Evolutionary conservation across 2,329 filamentous ascomycete species (phyloP), one percentile per base, ranked within the genome.

Genomic region (Grosmannia huntii): DNA sequence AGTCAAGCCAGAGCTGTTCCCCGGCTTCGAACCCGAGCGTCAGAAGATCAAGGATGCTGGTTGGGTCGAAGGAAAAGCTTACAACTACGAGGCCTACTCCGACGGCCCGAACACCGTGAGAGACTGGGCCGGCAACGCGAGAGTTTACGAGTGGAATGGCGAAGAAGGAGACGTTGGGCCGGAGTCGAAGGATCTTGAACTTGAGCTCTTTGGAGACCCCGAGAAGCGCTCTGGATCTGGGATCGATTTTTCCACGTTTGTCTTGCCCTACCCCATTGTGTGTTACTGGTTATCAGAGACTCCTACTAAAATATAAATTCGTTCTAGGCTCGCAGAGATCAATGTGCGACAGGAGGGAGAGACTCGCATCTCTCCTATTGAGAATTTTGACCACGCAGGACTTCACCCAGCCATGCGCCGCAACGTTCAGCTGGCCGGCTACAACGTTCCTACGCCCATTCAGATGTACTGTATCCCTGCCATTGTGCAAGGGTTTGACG

Each of bases 81-180:
- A 78, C 64, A 73, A 83, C 64, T 84, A 84, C 66, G 67, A 71
- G 1, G 66, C 67, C 11, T 67, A 64, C 27, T 60, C 63, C 9
- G 58, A 63, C 2, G 62, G 54, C 6, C 53, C 60, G n/a, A 33
- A 23, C 36, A 25, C 23, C 46, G 65, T 66, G 2, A 48, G 60
- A 12, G 65, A 68, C 2, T 83, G 77, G 72, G 80, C 77, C 16
- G 70, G 74, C 44, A 80, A 80, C 57, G 85, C 83, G n/a, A 72
- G 68, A 0, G 76, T 87, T 50, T 97, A 97, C 65, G 82, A 91
- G 66, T 97, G 88, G 87, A 78, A 84, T 21, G 90, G 90, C 12
- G 89, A 95, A 3, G 88, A 80, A 64, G 94, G 92, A 2, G 92
- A 97, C 48, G 76, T 99, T 57, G 92, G 86, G 7, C 90, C 90